Evolutionary conservation across 1,284 basidiomycete species (phyloP).

Genomic region (Marasmius sp.): DNA sequence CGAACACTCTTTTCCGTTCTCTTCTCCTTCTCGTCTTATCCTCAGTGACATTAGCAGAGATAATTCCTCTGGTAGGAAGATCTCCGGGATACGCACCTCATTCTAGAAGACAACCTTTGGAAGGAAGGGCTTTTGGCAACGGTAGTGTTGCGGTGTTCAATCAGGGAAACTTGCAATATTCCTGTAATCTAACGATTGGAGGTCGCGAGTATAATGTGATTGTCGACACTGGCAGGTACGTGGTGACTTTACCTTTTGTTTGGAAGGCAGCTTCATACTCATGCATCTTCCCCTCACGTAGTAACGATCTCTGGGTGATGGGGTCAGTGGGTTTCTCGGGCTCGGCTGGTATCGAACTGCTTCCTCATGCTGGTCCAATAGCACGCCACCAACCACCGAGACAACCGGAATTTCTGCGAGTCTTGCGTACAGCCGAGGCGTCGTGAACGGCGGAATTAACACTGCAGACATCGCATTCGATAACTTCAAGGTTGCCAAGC

Average conservation of each 20-base stretch:
- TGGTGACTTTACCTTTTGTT: neutral
- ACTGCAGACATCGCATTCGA: neutral
- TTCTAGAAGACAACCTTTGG: neutral
- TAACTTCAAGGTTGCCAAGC: neutral
- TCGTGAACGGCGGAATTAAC: neutral
- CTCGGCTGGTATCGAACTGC: neutral
- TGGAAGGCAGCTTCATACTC: neutral
- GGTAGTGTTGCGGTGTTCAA: neutral
- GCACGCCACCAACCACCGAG: neutral
- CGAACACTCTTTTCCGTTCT: neutral
- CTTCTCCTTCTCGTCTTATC: neutral
- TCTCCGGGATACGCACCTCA: neutral
- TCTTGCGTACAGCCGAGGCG: neutral
- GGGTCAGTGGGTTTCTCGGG: neutral
- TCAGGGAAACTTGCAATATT: neutral
- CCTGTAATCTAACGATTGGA: neutral
- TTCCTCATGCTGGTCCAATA: neutral
- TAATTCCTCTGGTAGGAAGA: slow-evolving; percentile 4
- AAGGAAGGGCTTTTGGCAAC: neutral
- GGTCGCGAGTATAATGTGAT: slow-evolving; percentile 1
- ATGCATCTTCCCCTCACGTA: neutral
- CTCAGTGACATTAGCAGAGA: neutral
- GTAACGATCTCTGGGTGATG: neutral
- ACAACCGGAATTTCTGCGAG: neutral
- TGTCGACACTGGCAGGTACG: slow-evolving; percentile 1